Base-by-base conservation (phyloP, 495 filamentous ascomycete species). In the Choiromyces venosus region DNA sequence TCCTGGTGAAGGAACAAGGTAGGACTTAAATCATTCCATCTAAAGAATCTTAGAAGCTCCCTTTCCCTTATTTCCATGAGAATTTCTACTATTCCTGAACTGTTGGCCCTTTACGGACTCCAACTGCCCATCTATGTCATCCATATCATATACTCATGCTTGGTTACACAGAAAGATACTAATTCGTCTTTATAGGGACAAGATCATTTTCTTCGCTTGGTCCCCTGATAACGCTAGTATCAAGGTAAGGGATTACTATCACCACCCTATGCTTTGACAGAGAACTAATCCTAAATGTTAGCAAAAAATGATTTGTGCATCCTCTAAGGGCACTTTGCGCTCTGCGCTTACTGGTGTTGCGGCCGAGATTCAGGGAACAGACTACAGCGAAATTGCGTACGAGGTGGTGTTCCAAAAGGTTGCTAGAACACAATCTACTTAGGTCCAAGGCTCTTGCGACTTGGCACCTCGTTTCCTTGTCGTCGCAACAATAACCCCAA, bases 141-240 rank as follows among this genome's bases (percentile, higher is more conserved):
- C 14, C 12, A 1, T 7, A 61, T 29, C 9, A 14, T 61, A 29
- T 29, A 61, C 25, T 12, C 25, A 61, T 33, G 25, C 10, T 61
- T 61, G 52, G 52, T 33, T 33, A 61, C 25, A 61, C 25, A 61
- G 18, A 4, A 12, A 4, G 25, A 33, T 33, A 61, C 52, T 61
- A 61, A 61, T 6, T 61, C 8, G 0, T 72, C 29, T 25, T 14
- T 38, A 52, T 37, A 94, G 94, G 84, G 94, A 87, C 88, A 99
- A 99, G 88, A 95, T 99, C 80, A 90, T 92, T 78, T 97, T 98
- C 86, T 92, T 97, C 81, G 87, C 91, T 73, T 99, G 94, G 94
- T 92, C 91, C 72, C 94, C 95, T 66, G 89, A 91, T 86, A 88
- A 93, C 81, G 90, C 93, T 74, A 85, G 89, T 74, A 89, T 93